Evolutionary conservation across 257 asterid genomes (phyloP), one percentile per base, ranked within the genome.

Genomic region (Lavandula angustifolia): DNA sequence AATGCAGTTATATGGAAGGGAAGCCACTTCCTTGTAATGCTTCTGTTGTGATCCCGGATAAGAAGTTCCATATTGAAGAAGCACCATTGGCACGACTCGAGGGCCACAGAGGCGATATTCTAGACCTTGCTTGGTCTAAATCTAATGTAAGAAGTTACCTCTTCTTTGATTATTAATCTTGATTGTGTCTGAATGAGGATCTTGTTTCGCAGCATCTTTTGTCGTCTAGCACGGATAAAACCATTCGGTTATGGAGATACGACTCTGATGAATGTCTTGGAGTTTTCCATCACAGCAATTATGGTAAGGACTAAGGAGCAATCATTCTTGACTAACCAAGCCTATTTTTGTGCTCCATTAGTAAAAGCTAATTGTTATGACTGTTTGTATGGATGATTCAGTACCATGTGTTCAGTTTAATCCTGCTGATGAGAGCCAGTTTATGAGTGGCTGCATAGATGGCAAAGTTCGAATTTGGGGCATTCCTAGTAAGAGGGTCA

Each of bases 401-500:
- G 98, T 88, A 34, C 88, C 98, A 27, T 85, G 96, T 52, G 75
- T 86, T 65, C 95, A 91, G 35, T 91, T 91, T 79, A 83, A 91
- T 72, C 98, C 98, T 9, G 72, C 62, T 50, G 85, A 91, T 22
- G 96, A 91, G 59, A 78, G 73, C 69, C 62, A 70, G 75, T 91
- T 91, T 83, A 77, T 86, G 31, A 86, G 88, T 40, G 98, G 98
- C 17, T 88, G 86, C 54, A 81, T 88, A 3, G 98, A 91, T 62
- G 96, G 94, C n/a, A 88, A 84, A 79, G 88, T 84, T 70, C 84
- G 96, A 53, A 79, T 88, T 66, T 91, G 96, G 96, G 88, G 90
- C 48, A 80, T 88, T 35, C 57, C 8, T 2, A 74, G 69, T 48
- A 74, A 65, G 65, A 78, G 95, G 72, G 98, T 91, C 1, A 63